These are phyloP conservation scores for Yamadazyma dushanensis DNA, from an alignment of 1,139 yeast genomes.

Conservation along the genomic window DNA sequence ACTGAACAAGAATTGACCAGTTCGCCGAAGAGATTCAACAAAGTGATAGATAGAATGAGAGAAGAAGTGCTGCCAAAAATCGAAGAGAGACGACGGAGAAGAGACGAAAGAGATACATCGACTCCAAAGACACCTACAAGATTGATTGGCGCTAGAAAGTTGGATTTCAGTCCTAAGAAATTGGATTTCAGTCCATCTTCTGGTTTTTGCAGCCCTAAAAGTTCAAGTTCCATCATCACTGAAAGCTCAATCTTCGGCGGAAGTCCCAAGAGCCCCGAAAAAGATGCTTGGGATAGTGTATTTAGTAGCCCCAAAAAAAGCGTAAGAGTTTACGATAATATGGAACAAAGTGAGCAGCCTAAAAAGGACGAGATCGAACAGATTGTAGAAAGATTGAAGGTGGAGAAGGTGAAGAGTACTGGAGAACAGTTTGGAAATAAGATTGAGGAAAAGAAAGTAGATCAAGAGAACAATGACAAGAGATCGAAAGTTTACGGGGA, in stretches of 20 bases:
- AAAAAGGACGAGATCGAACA: neutral
- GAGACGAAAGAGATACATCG: too few relatives aligned
- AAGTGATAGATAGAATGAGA: constrained; percentile 15
- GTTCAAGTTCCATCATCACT: neutral
- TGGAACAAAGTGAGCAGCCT: neutral
- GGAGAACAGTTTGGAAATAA: too few relatives aligned
- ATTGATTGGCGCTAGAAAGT: neutral
- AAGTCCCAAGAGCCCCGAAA: constrained; percentile 12
- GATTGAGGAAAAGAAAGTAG: too few relatives aligned
- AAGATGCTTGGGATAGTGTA: constrained; percentile 23
- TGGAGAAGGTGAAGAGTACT: too few relatives aligned
- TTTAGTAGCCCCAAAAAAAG: constrained; percentile 10
- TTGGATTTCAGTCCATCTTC: neutral
- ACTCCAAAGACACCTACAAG: neutral
- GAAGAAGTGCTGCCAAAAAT: too few relatives aligned
- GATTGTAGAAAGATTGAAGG: neutral
- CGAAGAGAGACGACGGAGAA: too few relatives aligned
- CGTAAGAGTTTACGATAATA: neutral
- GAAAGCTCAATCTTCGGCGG: neutral
- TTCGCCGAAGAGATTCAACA: constrained; percentile 22
- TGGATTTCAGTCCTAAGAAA: constrained; percentile 1
- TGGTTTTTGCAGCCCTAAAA: neutral
- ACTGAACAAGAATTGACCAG: constrained; percentile 14
- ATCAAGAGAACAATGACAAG: too few relatives aligned
- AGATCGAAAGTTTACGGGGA: constrained; percentile 20